Base-by-base conservation (phyloP, 257 asterid genomes). In the Gentiana straminea region DNA sequence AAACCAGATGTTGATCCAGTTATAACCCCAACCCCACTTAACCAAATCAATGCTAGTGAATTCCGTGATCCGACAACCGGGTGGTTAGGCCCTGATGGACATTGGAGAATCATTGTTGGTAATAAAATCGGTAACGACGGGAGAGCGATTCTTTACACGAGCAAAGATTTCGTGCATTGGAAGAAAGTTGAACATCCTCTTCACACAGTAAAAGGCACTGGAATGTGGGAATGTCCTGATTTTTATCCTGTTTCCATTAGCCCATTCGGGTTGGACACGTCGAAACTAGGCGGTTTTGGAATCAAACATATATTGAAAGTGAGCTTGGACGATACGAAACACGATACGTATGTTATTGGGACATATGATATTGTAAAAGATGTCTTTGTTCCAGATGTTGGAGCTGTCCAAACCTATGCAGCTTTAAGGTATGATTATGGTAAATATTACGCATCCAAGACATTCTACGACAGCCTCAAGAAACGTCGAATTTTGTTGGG, bases 31-130 rank as follows among this genome's bases (percentile, higher is more conserved):
- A 34, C 33, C 7, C 44, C 56, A 2, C 8, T 4, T 51, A 57
- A 49, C 58, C 38, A 37, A 15, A 57, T 63, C 37, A 60, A 63
- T 36, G 48, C 34, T 35, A 58, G 58, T 4, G 47, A 71, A 4
- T 76, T 72, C 37, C 60, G 82, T 39, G 82, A 76, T 35, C 82
- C 79, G 4, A 59, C 79, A 6, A 76, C 82, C 0, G 73, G 79
- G 13, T 76, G 82, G 82, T 38, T 43, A 41, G 67, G 51, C 53
- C 15, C 34, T 7, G 72, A 67, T 43, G 72, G 58, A 3, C 11
- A 43, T 1, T 67, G 72, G 72, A 59, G 72, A 41, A 35, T 51
- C 12, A n/a, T 50, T 1, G n/a, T 60, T 12, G 72, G 72, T 4
- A 67, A 54, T 13, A 49, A 51, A 50, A 51, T 5, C 4, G 34